Evolutionary conservation across 805 yeast species (phyloP).

Genomic region (Ogataea kodamae): DNA sequence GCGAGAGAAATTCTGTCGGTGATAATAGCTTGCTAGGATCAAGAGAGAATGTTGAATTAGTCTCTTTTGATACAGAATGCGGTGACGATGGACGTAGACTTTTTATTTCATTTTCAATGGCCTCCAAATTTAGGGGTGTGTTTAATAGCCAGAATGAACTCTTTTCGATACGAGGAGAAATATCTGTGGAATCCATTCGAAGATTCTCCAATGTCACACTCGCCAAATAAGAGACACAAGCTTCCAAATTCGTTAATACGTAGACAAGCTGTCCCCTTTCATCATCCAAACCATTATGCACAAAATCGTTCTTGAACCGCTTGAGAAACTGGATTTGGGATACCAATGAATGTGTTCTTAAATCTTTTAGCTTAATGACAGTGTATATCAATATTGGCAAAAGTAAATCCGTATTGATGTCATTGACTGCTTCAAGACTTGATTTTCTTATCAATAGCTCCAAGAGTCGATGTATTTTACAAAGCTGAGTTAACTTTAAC

Average conservation of each 20-base stretch:
- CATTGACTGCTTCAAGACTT: conserved; percentile 9
- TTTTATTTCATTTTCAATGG: conserved; percentile 26
- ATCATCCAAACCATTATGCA: conserved; percentile 28
- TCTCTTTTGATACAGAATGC: conserved; percentile 1
- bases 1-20: conserved; percentile 24
- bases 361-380: conserved; percentile 29
- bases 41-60: conserved; percentile 12
- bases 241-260: conserved; percentile 36
- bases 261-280: conserved; percentile 34
- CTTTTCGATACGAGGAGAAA: background rate
- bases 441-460: conserved; percentile 25
- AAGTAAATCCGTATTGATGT: conserved; percentile 34
- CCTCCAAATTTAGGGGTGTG: conserved; percentile 26
- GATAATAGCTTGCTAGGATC: conserved; percentile 12
- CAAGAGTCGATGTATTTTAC: conserved; percentile 29
- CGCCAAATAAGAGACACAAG: conserved; percentile 33
- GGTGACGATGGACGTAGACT: conserved; percentile 16
- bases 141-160: conserved; percentile 10
- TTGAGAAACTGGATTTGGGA: conserved; percentile 34
- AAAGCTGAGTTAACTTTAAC: conserved; percentile 31
- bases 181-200: conserved; percentile 19
- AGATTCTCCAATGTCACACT: conserved; percentile 34
- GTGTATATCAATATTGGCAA: conserved; percentile 35
- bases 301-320: conserved; percentile 30
- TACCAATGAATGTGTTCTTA: conserved; percentile 28